Evolutionary conservation across 208 protist species (phyloP), one percentile per base, ranked within the genome.

Genomic region (Porcisia hertigi): DNA sequence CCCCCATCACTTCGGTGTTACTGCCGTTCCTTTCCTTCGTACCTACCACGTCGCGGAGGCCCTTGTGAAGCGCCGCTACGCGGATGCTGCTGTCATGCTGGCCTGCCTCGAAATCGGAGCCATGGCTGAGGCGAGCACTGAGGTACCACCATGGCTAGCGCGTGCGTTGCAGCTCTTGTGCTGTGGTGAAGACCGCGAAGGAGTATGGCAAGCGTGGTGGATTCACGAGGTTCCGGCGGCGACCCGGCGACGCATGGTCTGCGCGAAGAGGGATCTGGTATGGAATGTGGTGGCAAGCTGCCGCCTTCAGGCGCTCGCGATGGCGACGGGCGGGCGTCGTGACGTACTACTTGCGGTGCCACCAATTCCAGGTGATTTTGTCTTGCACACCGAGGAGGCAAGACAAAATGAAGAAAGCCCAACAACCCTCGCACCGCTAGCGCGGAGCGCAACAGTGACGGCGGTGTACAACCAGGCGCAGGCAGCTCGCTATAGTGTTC

Each of bases 251-350:
- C 78, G 85, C 74, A 73, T 91, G 43, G 55, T 41, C 43, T 36
- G 43, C 18, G 88, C 88, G 43, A 83, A 84, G 69, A 41, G 69
- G 5, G 76, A 78, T 25, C 73, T 96, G 36, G 39, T 94, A 45
- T 96, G 90, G 88, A 96, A 96, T 69, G 82, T 92, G 52, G 52
- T 94, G 60, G 88, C 87, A 39, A 96, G 90, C 74, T 87, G 82
- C 64, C 88, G 92, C 20, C 69, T 96, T 69, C 74, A 84, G 30
- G 71, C 75, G 69, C 53, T 80, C 53, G 75, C 71, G 62, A 14
- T 41, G 67, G 63, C 72, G 30, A 81, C 77, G 3, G 60, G 80
- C 2, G 78, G 76, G 43, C 52, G 74, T 52, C 45, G 62, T 36
- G 82, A 81, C 54, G 47, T 66, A 3, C 39, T 81, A 45, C 57